These are phyloP conservation scores for Thuja plicata DNA, from an alignment of 83 land plant genomes.

Conservation along the genomic window DNA sequence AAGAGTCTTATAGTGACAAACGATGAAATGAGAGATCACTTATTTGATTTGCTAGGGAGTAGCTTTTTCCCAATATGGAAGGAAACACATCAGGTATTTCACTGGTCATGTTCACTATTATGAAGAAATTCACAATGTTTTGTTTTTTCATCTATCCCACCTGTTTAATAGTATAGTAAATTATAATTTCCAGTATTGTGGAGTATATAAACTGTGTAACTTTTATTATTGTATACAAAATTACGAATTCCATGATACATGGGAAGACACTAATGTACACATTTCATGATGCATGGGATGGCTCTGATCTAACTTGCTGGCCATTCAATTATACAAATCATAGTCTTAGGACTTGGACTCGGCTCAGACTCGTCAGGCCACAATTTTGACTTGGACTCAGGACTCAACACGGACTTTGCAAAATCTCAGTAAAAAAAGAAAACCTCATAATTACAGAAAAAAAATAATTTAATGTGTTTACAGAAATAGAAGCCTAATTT, in stretches of 20 bases:
- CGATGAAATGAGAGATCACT: conserved; percentile 96
- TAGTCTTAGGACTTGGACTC: no score
- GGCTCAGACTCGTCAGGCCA: no score
- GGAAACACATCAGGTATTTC: conserved; percentile 87
- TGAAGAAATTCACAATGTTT: not conserved
- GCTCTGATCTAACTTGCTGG: not conserved
- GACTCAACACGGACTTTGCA: no score
- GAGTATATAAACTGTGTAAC: not conserved
- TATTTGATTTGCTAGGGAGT: conserved; percentile 85
- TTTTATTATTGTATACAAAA: not conserved
- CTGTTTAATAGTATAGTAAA: not conserved
- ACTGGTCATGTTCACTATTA: not conserved
- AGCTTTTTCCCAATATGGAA: conserved; percentile 89
- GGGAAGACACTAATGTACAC: not conserved
- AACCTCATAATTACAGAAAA: no score
- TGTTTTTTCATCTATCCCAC: not conserved
- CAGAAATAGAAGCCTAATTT: no score
- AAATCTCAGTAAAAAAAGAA: no score
- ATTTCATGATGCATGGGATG: not conserved
- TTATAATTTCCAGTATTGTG: not conserved
- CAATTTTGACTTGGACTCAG: no score
- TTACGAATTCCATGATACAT: not conserved
- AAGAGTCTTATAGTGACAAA: conserved; percentile 85
- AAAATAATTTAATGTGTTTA: no score
- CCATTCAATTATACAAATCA: not conserved